A percentile compares a stretch with the other conserved stretches of the same genome.
These are phyloP conservation scores for Rhizomucor pusillus DNA, from an alignment of 371 early-diverging fungal species.

Conservation along the genomic window DNA sequence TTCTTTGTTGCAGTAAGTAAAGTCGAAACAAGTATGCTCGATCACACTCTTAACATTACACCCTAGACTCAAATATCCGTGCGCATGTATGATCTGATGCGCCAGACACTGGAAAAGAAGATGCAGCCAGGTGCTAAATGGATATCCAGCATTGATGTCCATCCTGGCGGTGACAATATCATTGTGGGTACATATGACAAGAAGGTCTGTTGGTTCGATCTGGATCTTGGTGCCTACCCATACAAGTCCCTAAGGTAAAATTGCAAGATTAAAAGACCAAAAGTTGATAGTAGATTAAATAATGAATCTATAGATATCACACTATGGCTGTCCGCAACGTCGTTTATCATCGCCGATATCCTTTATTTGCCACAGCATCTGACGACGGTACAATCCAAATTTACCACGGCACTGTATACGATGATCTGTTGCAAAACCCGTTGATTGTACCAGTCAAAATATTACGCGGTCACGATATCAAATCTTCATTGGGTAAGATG, in stretches of 20 bases:
- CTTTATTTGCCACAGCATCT: constrained; percentile 90
- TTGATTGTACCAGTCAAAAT: constrained; percentile 97
- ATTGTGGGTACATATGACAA: constrained; percentile 95
- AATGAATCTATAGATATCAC: constrained; percentile 66
- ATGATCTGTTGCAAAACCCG: constrained; percentile 92
- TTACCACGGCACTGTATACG: constrained; percentile 97
- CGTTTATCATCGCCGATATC: constrained; percentile 83
- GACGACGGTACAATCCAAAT: constrained; percentile 94
- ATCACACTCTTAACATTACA: not conserved
- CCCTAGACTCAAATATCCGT: constrained; percentile 88
- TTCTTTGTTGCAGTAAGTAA: constrained; percentile 85
- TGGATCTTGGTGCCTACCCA: constrained; percentile 88
- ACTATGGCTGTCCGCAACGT: constrained; percentile 87
- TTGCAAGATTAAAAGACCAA: not conserved
- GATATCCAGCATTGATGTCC: constrained; percentile 94
- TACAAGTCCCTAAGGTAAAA: constrained; percentile 80
- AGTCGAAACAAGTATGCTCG: not conserved
- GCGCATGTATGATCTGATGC: constrained; percentile 88
- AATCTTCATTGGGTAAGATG: constrained; percentile 65
- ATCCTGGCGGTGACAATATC: constrained; percentile 91
- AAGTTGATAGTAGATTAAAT: not conserved
- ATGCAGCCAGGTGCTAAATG: constrained; percentile 85
- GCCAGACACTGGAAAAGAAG: constrained; percentile 80
- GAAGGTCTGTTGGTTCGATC: constrained; percentile 94
- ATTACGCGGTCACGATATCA: constrained; percentile 75